Evolutionary conservation across 495 filamentous ascomycete species (phyloP).

Genomic region (Pyrenula massariospora): DNA sequence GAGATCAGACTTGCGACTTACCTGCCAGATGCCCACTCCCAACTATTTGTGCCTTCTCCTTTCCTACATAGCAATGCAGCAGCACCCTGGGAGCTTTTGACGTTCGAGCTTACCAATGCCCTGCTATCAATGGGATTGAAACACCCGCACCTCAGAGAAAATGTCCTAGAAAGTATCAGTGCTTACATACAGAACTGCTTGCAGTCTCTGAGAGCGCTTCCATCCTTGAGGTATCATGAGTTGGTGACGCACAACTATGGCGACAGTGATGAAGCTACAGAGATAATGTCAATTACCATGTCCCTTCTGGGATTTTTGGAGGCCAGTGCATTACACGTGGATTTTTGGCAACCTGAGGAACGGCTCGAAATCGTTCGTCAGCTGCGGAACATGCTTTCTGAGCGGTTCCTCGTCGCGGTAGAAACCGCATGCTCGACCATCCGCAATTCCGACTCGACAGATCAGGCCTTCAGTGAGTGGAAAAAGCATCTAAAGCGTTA

Average conservation of each 20-base stretch:
- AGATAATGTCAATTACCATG: slow-evolving; percentile 59
- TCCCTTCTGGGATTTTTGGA: slow-evolving; percentile 83
- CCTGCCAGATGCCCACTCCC: slow-evolving; percentile 67
- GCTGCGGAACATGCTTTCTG: slow-evolving; percentile 62
- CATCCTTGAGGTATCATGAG: slow-evolving; percentile 19
- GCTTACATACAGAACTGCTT: slow-evolving; percentile 57
- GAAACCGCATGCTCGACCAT: slow-evolving; percentile 83
- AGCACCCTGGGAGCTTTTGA: slow-evolving; percentile 81
- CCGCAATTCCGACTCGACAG: slow-evolving; percentile 40
- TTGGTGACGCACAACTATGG: slow-evolving; percentile 36
- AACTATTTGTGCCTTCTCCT: slow-evolving; percentile 66
- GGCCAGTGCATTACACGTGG: slow-evolving; percentile 59
- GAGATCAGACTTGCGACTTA: slow-evolving; percentile 66
- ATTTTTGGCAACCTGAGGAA: slow-evolving; percentile 67
- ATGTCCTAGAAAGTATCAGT: slow-evolving; percentile 46
- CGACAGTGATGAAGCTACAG: slow-evolving; percentile 49
- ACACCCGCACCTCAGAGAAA: slow-evolving; percentile 51
- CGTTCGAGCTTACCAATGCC: slow-evolving; percentile 64
- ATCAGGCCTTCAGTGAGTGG: slow-evolving; percentile 58
- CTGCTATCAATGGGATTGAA: slow-evolving; percentile 65
- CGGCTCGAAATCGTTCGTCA: slow-evolving; percentile 57
- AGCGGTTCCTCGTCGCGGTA: slow-evolving; percentile 68
- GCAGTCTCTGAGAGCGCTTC: slow-evolving; percentile 31
- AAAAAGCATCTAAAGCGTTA: slow-evolving; percentile 74
- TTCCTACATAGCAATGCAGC: slow-evolving; percentile 72